phyloP scores from a whole-genome alignment of 1,284 basidiomycete genomes.

The Ustilago esculenta region DNA sequence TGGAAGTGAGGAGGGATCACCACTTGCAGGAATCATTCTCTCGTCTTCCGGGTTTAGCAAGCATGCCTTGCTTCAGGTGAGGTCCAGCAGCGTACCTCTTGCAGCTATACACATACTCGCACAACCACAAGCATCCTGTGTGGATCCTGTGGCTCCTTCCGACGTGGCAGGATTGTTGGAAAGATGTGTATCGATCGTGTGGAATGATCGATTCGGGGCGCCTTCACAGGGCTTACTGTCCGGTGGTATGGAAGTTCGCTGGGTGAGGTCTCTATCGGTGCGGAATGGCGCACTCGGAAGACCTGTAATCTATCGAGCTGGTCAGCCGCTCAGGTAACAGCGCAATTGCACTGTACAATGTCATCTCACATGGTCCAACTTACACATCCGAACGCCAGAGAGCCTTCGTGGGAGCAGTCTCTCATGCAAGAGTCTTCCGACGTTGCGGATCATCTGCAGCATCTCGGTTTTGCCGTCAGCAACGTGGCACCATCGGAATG shows the following conservation, averaged over 20 bases:
- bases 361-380: too few relatives aligned
- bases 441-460: too few relatives aligned
- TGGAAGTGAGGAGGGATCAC: background rate
- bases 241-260: conserved; percentile 33
- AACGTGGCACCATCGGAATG: too few relatives aligned
- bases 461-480: too few relatives aligned
- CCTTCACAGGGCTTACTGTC: conserved; percentile 12
- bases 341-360: background rate
- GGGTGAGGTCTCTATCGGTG: conserved; percentile 12
- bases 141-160: background rate
- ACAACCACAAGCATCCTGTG: background rate
- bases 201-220: conserved; percentile 37
- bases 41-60: conserved; percentile 51
- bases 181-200: conserved; percentile 34
- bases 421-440: too few relatives aligned
- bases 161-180: conserved; percentile 6
- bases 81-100: conserved; percentile 43
- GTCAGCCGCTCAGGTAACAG: conserved; percentile 5
- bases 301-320: conserved; percentile 26
- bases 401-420: too few relatives aligned
- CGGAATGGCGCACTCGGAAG: conserved; percentile 5
- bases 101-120: conserved; percentile 44
- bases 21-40: conserved; percentile 19
- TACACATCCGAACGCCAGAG: too few relatives aligned
- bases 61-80: conserved; percentile 45